Conservation (phyloP, 2,329 filamentous ascomycete species). For the Fusarium sp. region DNA sequence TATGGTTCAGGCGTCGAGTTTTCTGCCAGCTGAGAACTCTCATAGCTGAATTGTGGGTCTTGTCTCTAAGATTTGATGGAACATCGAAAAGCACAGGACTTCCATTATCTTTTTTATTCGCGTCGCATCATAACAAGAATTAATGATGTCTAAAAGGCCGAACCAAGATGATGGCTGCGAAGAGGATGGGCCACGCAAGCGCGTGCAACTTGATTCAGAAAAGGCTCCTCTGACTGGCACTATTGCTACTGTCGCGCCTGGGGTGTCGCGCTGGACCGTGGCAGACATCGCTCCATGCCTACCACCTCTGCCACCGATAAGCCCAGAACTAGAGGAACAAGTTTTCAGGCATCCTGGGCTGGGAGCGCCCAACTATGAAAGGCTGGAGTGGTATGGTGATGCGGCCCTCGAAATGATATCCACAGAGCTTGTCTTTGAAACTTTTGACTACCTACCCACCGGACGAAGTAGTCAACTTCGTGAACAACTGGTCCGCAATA, state of each 20-base stretch:
- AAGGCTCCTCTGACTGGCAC: background rate
- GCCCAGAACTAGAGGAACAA: slow-evolving; percentile 66
- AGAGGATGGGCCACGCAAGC: slow-evolving; percentile 25
- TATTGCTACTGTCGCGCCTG: slow-evolving; percentile 13
- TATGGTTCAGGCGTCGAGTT: background rate
- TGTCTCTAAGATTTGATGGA: background rate
- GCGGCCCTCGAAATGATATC: slow-evolving; percentile 83
- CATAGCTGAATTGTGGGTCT: background rate
- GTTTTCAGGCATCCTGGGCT: slow-evolving; percentile 73
- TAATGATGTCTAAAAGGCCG: slow-evolving; percentile 11
- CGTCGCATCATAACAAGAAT: background rate
- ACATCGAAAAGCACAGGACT: background rate
- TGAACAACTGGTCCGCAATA: slow-evolving; percentile 82
- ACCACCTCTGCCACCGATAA: slow-evolving; percentile 69
- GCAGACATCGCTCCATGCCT: slow-evolving; percentile 56
- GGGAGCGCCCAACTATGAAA: slow-evolving; percentile 69
- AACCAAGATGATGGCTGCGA: background rate
- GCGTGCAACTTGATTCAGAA: slow-evolving; percentile 12
- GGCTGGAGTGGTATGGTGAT: slow-evolving; percentile 88
- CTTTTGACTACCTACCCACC: slow-evolving; percentile 68
- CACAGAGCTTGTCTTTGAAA: slow-evolving; percentile 76
- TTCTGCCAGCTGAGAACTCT: background rate
- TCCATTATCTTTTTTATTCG: background rate
- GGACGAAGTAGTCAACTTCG: slow-evolving; percentile 79
- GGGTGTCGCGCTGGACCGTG: slow-evolving; percentile 53